Evolutionary conservation across 2,329 filamentous ascomycete genomes (phyloP).

Genomic region (Aspergillus vadensis): DNA sequence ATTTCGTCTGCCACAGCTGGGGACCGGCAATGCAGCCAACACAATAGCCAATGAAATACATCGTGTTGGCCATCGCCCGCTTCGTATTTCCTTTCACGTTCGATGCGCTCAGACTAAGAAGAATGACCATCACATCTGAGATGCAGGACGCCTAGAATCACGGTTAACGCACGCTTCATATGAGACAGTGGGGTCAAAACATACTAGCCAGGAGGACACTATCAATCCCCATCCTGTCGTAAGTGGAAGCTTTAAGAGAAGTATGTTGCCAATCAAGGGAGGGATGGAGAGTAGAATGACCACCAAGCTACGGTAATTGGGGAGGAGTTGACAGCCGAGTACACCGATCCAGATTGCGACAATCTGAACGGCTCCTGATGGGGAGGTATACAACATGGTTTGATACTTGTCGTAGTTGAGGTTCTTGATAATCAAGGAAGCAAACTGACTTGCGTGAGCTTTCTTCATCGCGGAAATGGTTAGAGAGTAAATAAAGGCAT

Average conservation of each 20-base stretch:
- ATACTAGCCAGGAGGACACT: constrained; percentile 44
- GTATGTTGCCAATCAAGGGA: constrained; percentile 48
- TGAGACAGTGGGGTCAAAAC: not conserved
- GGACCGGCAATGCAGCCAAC: constrained; percentile 49
- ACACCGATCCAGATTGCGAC: constrained; percentile 51
- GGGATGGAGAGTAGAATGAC: constrained; percentile 44
- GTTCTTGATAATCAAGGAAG: constrained; percentile 52
- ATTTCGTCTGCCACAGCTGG: constrained; percentile 48
- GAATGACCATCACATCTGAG: constrained; percentile 44
- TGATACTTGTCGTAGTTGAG: constrained; percentile 48
- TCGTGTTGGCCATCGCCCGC: constrained; percentile 46
- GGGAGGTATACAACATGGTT: constrained; percentile 52
- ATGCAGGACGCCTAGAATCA: constrained; percentile 44
- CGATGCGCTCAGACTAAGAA: constrained; percentile 49
- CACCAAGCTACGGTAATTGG: constrained; percentile 43
- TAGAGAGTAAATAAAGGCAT: constrained; percentile 1
- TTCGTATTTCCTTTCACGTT: constrained; percentile 57
- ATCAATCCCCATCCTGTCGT: constrained; percentile 52
- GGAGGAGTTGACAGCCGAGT: constrained; percentile 42
- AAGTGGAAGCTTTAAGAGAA: constrained; percentile 47
- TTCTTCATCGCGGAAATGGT: not conserved
- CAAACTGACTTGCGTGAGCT: constrained; percentile 41
- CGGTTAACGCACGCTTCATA: too few relatives aligned
- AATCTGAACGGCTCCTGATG: constrained; percentile 53
- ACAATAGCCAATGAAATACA: constrained; percentile 55